Evolutionary conservation across 116 monocot species (phyloP).

Genomic region (Iris pallida): DNA sequence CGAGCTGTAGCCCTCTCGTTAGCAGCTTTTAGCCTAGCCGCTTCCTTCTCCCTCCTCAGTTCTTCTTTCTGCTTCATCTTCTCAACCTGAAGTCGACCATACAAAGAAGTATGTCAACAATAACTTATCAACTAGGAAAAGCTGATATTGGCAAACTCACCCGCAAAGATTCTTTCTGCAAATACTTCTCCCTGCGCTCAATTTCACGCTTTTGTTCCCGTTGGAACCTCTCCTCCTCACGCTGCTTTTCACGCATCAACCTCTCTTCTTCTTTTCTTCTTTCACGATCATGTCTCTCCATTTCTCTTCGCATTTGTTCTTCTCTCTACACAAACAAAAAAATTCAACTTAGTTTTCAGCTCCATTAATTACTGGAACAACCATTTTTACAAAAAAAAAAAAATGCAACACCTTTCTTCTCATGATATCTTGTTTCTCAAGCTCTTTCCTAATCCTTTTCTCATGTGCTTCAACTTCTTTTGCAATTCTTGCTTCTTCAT

Average conservation of each 20-base stretch:
- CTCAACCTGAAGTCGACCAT: slow-evolving; percentile 48
- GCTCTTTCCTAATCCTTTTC: slow-evolving; percentile 69
- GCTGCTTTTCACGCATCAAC: slow-evolving; percentile 72
- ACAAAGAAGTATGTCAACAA: slow-evolving; percentile 14
- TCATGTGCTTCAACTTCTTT: slow-evolving; percentile 92
- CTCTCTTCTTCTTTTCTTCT: slow-evolving; percentile 86
- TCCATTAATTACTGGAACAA: neutral
- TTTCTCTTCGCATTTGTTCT: slow-evolving; percentile 76
- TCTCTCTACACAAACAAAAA: slow-evolving; percentile 42
- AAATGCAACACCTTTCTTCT: slow-evolving; percentile 62
- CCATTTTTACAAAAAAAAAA: slow-evolving; percentile 4
- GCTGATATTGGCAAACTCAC: slow-evolving; percentile 24
- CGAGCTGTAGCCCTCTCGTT: slow-evolving; percentile 81
- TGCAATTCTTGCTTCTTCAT: slow-evolving; percentile 69
- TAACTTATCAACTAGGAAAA: slow-evolving; percentile 2
- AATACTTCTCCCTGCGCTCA: slow-evolving; percentile 67
- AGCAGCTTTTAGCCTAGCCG: slow-evolving; percentile 72
- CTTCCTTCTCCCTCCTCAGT: slow-evolving; percentile 70
- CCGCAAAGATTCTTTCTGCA: slow-evolving; percentile 57
- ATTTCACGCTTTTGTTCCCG: slow-evolving; percentile 66
- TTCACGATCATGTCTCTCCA: slow-evolving; percentile 82
- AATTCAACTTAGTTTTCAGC: neutral
- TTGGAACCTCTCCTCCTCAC: slow-evolving; percentile 68
- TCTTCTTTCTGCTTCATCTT: slow-evolving; percentile 79
- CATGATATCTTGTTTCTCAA: slow-evolving; percentile 85